Evolutionary conservation across 2,329 filamentous ascomycete genomes (phyloP), one percentile per base, ranked within the genome.

Genomic region (Cladophialophora carrionii): DNA sequence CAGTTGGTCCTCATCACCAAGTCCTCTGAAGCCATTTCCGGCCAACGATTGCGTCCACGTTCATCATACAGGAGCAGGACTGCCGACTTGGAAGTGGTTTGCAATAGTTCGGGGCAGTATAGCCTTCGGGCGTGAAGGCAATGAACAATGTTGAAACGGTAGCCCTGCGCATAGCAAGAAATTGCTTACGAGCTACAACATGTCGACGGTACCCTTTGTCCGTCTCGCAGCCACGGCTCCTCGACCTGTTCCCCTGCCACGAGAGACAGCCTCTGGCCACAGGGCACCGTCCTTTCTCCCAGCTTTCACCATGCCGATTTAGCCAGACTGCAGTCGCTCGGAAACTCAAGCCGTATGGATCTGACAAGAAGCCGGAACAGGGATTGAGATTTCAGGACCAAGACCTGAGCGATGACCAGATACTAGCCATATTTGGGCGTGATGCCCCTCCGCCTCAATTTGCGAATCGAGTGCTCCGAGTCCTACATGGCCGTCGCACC

Each of bases 401-500:
- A 4, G 65, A 70, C 8, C 63, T 72, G 4, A 51, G 51, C 26
- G 51, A 52, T 31, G 32, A 46, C 31, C 63, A 72, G 61, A 53
- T 72, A 12, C 12, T 37, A 5, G 20, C 22, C 17, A 63, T 72
- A 51, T 71, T 72, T 46, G 69, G 67, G 29, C 46, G 48, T 4
- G 31, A 56, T 26, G 48, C 54, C 9, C 70, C 67, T 32, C 63
- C 67, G 17, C 43, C 62, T n/a, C 20, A 49, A 2, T 51, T 65
- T 14, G 69, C 67, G n/a, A 72, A 72, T 48, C 60, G 65, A 29
- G 60, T 72, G 5, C 68, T 73, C 22, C 75, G 77, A 12, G 73
- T 79, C 17, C 71, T 82, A 2, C 80, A 82, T 58, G 75, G 73
- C n/a, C 76, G 79, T 29, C 78, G 80, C 24, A 62, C 79, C 17